Evolutionary conservation across 139 green algal genomes (phyloP).

Genomic region (Klebsormidium nitens): DNA sequence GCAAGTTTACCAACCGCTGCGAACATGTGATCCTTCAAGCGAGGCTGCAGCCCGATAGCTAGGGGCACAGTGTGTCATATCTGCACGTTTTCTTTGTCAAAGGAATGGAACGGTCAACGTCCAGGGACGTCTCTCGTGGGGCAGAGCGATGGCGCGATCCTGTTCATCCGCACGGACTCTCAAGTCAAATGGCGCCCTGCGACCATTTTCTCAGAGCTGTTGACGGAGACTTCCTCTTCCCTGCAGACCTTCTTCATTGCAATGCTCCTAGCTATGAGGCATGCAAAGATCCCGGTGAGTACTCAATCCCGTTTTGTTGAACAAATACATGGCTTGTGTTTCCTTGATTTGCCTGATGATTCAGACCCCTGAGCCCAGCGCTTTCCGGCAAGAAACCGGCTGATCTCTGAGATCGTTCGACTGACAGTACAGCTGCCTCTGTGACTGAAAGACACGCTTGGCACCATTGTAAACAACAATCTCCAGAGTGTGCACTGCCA

Average conservation of each 20-base stretch:
- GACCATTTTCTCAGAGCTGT: background rate
- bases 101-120: background rate
- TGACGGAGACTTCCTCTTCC: background rate
- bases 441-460: too few species aligned
- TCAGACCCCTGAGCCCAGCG: background rate
- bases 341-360: background rate
- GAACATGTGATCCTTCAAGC: background rate
- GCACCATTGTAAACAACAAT: too few species aligned
- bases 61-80: too few species aligned
- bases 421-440: too few species aligned
- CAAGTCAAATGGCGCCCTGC: background rate
- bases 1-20: background rate
- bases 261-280: slow-evolving; percentile 84
- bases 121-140: background rate
- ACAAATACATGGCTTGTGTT: background rate
- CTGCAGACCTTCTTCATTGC: slow-evolving; percentile 96
- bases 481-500: too few species aligned
- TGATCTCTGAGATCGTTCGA: too few species aligned
- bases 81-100: too few species aligned
- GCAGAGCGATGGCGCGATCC: background rate
- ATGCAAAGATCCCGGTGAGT: slow-evolving; percentile 25
- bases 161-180: background rate
- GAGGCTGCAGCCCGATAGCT: too few species aligned
- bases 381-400: too few species aligned
- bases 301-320: slow-evolving; percentile 5